Percentiles rank a stretch among this genome's conserved stretches.
These are phyloP conservation scores for Vitis hybrid DNA, from an alignment of 177 flowering plant species.

Conservation along the genomic window DNA sequence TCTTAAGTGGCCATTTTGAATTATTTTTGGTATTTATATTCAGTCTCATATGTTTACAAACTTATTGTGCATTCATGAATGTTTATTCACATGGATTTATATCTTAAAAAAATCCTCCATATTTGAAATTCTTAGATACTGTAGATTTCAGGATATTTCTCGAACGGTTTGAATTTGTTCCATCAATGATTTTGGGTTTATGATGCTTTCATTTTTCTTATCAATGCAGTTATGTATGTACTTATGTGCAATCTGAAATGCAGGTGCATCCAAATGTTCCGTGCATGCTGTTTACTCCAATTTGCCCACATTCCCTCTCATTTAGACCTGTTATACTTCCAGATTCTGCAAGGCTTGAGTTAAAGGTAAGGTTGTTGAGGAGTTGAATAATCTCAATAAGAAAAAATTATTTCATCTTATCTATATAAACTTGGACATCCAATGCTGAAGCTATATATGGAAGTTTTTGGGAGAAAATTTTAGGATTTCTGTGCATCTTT, in stretches of 20 bases:
- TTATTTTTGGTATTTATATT: too few relatives aligned
- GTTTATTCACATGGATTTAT: too few relatives aligned
- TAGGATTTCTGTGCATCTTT: too few relatives aligned
- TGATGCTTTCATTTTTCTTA: neutral
- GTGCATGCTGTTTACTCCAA: slow-evolving; percentile 99
- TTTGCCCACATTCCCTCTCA: slow-evolving; percentile 98
- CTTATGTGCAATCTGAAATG: slow-evolving; percentile 18
- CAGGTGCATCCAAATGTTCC: slow-evolving; percentile 99
- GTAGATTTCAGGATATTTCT: neutral
- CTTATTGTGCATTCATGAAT: too few relatives aligned
- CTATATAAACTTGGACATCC: too few relatives aligned
- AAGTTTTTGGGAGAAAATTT: too few relatives aligned
- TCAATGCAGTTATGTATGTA: neutral
- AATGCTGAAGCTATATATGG: too few relatives aligned
- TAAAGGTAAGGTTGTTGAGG: slow-evolving; percentile 59
- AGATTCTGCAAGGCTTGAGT: slow-evolving; percentile 90
- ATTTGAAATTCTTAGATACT: too few relatives aligned
- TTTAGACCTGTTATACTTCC: slow-evolving; percentile 99
- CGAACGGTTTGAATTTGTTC: neutral
- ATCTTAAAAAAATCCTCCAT: too few relatives aligned
- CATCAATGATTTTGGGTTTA: neutral
- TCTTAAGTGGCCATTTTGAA: too few relatives aligned
- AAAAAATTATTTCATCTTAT: too few relatives aligned
- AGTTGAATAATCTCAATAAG: neutral
- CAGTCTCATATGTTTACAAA: too few relatives aligned